Conservation (phyloP, 306 rosid species). For the Cajanus cajan region DNA sequence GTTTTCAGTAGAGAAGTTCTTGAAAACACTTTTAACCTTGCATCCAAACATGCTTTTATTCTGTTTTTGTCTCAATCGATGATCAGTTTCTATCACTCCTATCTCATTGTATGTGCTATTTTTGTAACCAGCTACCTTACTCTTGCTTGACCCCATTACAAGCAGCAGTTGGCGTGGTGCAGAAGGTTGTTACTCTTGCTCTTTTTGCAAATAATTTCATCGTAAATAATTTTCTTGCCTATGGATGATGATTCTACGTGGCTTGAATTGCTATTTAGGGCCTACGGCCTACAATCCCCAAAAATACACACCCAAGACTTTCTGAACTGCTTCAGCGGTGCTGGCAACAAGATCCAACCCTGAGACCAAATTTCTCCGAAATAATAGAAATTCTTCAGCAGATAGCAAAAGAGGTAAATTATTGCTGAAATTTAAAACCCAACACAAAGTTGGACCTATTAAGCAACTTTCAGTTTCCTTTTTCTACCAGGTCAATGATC, state of each 20-base stretch:
- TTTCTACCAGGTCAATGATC: conserved; percentile 49
- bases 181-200: conserved; percentile 62
- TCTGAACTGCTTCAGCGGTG: conserved; percentile 79
- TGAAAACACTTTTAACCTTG: too few species aligned
- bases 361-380: conserved; percentile 77
- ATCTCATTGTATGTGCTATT: conserved; percentile 19
- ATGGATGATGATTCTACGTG: conserved; percentile 1
- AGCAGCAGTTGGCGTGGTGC: conserved; percentile 99
- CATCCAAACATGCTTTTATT: not conserved
- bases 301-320: conserved; percentile 62
- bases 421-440: not conserved
- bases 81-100: conserved; percentile 9
- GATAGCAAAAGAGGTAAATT: conserved; percentile 68
- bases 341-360: conserved; percentile 85
- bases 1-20: too few species aligned
- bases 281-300: conserved; percentile 81
- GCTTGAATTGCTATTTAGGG: conserved; percentile 54
- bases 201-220: not conserved
- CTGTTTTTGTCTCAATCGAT: not conserved
- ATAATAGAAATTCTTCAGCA: conserved; percentile 70
- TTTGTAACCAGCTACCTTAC: conserved; percentile 75
- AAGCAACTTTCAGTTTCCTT: conserved; percentile 15
- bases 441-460: not conserved
- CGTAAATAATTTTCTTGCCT: not conserved
- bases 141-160: conserved; percentile 86